Evolutionary conservation across 345 rosid genomes (phyloP).

Genomic region (Barbarea vulgaris): DNA sequence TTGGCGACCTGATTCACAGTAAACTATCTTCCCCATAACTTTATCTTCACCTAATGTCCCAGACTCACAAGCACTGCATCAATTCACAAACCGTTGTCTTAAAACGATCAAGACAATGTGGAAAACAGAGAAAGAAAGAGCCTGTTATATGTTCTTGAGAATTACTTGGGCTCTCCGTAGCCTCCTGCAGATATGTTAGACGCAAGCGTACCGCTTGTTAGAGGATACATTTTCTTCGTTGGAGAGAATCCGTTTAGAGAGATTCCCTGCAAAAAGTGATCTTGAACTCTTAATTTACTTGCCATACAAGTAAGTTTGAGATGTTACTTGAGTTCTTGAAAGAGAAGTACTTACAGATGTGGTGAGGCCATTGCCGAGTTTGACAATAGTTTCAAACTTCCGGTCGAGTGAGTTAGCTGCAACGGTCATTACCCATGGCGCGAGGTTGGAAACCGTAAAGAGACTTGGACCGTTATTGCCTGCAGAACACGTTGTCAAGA

Average conservation of each 20-base stretch:
- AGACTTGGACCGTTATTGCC: constrained; percentile 69
- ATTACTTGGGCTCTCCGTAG: constrained; percentile 60
- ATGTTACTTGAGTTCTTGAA: neutral
- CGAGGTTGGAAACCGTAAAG: constrained; percentile 57
- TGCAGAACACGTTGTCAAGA: constrained; percentile 68
- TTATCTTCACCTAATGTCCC: constrained; percentile 58
- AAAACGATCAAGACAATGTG: neutral
- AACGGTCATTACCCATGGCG: constrained; percentile 89
- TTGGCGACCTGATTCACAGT: constrained; percentile 46
- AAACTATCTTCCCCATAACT: constrained; percentile 72
- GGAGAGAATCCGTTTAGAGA: constrained; percentile 67
- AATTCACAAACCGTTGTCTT: neutral
- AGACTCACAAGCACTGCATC: constrained; percentile 55
- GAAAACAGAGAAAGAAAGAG: neutral
- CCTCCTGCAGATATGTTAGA: constrained; percentile 35
- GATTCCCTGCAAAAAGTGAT: constrained; percentile 53
- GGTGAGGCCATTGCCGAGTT: constrained; percentile 61
- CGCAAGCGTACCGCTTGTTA: constrained; percentile 66
- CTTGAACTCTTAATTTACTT: neutral
- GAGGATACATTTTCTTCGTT: constrained; percentile 56
- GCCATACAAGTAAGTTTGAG: neutral
- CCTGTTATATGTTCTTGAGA: neutral
- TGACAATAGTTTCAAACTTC: constrained; percentile 52
- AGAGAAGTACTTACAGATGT: constrained; percentile 42
- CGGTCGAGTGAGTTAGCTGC: constrained; percentile 73